Evolutionary conservation across 1,284 basidiomycete genomes (phyloP).

Genomic region (Xerocomus nothofagi): DNA sequence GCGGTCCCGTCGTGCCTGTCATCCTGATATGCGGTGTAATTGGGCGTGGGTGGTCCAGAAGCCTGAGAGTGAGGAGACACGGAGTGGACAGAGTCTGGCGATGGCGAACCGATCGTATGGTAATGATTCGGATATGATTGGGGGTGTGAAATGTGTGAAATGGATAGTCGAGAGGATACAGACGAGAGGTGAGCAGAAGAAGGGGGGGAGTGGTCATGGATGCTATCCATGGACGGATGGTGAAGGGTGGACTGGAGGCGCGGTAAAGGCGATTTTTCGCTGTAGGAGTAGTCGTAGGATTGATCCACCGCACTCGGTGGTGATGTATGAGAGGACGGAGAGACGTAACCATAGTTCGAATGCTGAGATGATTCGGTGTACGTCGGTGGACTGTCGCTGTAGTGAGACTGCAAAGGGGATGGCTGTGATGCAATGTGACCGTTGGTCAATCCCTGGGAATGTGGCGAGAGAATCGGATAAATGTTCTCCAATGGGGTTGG

Average conservation of each 20-base stretch:
- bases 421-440: conserved; percentile 30
- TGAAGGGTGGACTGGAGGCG: conserved; percentile 29
- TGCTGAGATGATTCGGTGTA: conserved; percentile 51
- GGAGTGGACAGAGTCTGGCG: conserved; percentile 41
- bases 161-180: conserved; percentile 36
- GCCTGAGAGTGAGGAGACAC: conserved; percentile 47
- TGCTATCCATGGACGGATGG: conserved; percentile 31
- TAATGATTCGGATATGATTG: conserved; percentile 40
- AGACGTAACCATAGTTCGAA: conserved; percentile 43
- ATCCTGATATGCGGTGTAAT: conserved; percentile 46
- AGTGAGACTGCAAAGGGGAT: conserved; percentile 35
- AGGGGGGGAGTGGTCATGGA: conserved; percentile 34
- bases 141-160: conserved; percentile 40
- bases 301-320: conserved; percentile 25
- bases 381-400: conserved; percentile 32
- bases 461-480: conserved; percentile 38
- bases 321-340: conserved; percentile 31
- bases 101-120: conserved; percentile 36
- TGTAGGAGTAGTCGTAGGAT: conserved; percentile 33
- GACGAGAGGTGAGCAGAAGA: conserved; percentile 34
- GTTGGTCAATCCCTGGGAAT: conserved; percentile 32
- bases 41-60: conserved; percentile 51
- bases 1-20: conserved; percentile 39
- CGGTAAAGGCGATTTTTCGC: conserved; percentile 32
- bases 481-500: conserved; percentile 43